Conservation (phyloP, 148 eudicot genomes). For the Euryodendron excelsum region DNA sequence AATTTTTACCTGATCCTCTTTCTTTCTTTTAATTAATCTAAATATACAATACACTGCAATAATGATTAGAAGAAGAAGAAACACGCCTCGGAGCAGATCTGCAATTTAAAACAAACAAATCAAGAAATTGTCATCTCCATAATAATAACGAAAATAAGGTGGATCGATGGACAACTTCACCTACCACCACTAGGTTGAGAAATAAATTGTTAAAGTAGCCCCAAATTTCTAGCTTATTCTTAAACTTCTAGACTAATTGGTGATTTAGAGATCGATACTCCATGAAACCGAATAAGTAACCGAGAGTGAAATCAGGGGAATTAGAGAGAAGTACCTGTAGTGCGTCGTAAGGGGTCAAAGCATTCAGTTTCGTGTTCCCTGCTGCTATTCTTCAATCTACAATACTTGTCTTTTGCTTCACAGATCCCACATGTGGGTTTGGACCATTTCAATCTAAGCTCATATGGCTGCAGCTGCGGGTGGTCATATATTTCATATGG, state of each 20-base stretch:
- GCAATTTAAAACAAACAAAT: background rate
- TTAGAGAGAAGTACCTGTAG: too few relatives aligned
- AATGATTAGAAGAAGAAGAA: background rate
- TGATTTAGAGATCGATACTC: too few relatives aligned
- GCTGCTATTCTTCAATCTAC: background rate
- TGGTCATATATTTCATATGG: too few relatives aligned
- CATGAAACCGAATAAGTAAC: too few relatives aligned
- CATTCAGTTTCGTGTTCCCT: background rate
- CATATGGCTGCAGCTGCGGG: too few relatives aligned
- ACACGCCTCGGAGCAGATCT: background rate
- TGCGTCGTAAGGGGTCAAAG: background rate
- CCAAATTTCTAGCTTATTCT: too few relatives aligned
- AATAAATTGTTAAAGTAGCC: too few relatives aligned
- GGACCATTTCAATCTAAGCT: background rate
- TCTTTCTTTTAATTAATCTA: constrained; percentile 1
- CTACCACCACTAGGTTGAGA: too few relatives aligned
- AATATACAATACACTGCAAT: background rate
- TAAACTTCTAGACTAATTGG: too few relatives aligned
- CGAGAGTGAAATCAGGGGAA: too few relatives aligned
- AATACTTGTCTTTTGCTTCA: background rate
- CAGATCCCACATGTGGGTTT: background rate
- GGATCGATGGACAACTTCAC: too few relatives aligned
- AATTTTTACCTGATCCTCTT: background rate
- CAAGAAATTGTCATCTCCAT: constrained; percentile 10
- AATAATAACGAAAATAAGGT: constrained; percentile 1